Base-by-base conservation (phyloP, 164 flowering plant species). In the Taxillus chinensis region DNA sequence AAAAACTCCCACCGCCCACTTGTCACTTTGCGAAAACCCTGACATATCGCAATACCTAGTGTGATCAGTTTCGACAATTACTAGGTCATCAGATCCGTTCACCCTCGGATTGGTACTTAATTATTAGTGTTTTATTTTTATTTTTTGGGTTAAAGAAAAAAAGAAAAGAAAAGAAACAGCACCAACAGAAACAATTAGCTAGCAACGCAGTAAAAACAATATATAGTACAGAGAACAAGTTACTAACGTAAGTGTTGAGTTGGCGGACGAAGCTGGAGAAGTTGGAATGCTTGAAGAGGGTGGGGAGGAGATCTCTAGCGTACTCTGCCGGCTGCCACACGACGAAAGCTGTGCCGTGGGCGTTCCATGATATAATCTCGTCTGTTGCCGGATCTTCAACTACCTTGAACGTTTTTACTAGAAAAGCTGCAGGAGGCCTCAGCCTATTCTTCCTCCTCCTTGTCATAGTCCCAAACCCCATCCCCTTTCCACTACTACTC, bases 241-340 rank as follows among this genome's bases (percentile, higher is more conserved):
- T 2, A 70, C 87, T 9, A 81, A 90, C 96, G 66, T 90, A 90
- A 56, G 92, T 90, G 42, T 87, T 90, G 71, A 90, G 96, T 61
- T 90, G 96, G 48, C 96, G 75, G 59, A 90, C 86, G 59, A 90
- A 90, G 88, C 96, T 90, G 14, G 95, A 87, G 81, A 90, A 90
- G 73, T 90, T 87, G 86, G 82, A 71, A 63, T 89, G 96, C 74
- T 87, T 89, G 86, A 85, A 83, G 67, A 82, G 82, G 2, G 87
- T 82, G 1, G 95, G 95, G 14, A 88, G 89, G 71, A 86, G 74
- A 70, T 86, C 95, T 16, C 89, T 74, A 3, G 95, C 80, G 55
- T 86, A 86, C 80, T 88, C 89, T 42, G 83, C 83, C 64, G 89
- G 87, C 71, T 84, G 79, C 95, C 91, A 84, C 58, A 88, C 91